These are phyloP conservation scores for Serendipita sp. DNA, from an alignment of 1,284 basidiomycete genomes.

Conservation along the genomic window DNA sequence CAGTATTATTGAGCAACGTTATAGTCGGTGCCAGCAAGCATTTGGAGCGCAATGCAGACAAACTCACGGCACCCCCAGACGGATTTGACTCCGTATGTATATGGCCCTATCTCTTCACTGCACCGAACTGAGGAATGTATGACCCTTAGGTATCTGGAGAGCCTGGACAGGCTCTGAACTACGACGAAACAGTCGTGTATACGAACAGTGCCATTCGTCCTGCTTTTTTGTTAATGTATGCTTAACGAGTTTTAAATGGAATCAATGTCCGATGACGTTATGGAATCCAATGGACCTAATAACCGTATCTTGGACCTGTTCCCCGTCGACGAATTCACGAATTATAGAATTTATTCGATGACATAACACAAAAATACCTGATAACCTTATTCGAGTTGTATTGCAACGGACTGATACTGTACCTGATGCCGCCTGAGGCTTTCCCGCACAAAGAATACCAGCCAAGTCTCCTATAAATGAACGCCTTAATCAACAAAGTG, in stretches of 20 bases:
- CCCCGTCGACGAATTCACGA: too few species aligned
- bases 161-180: conserved; percentile 44
- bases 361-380: too few species aligned
- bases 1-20: conserved; percentile 50
- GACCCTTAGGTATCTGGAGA: conserved; percentile 25
- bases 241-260: background rate
- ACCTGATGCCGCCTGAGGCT: too few species aligned
- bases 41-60: conserved; percentile 37
- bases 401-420: too few species aligned
- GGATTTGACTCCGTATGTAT: conserved; percentile 46
- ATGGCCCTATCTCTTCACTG: background rate
- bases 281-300: too few species aligned
- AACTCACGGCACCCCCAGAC: conserved; percentile 35
- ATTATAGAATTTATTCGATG: too few species aligned
- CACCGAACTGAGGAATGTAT: background rate
- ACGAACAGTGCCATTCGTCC: conserved; percentile 48
- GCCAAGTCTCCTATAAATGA: too few species aligned
- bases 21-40: conserved; percentile 53
- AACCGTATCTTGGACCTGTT: too few species aligned
- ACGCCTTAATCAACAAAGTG: too few species aligned
- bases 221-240: conserved; percentile 48
- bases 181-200: conserved; percentile 51
- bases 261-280: too few species aligned
- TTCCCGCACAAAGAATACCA: too few species aligned
- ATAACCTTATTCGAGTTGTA: too few species aligned